Conservation (phyloP, 2,329 filamentous ascomycete genomes). For the Neoscytalidium dimidiatum region DNA sequence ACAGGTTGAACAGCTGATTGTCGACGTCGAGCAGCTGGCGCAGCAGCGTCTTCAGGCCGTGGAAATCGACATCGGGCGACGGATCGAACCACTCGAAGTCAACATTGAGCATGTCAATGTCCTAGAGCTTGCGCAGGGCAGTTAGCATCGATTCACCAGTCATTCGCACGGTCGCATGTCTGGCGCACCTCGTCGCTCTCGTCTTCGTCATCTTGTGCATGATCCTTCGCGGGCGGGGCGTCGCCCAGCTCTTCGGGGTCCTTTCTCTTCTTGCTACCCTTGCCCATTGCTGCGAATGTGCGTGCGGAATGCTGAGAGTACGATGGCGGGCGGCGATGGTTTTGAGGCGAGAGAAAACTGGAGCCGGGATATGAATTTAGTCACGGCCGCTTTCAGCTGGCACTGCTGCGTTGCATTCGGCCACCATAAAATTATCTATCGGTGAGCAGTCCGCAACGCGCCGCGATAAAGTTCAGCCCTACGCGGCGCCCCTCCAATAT, state of each 20-base stretch:
- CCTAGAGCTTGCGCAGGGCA: conserved; percentile 51
- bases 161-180: conserved; percentile 11
- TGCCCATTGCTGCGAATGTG: conserved; percentile 32
- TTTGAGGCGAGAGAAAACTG: conserved; percentile 9
- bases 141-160: conserved; percentile 18
- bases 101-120: conserved; percentile 88
- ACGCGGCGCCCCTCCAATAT: conserved; percentile 10
- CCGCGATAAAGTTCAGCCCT: conserved; percentile 5
- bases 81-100: conserved; percentile 99
- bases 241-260: conserved; percentile 37
- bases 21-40: conserved; percentile 93
- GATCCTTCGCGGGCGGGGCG: conserved; percentile 31
- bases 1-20: conserved; percentile 81
- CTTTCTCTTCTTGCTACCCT: conserved; percentile 34
- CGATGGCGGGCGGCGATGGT: neutral
- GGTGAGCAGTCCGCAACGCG: neutral
- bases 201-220: conserved; percentile 35
- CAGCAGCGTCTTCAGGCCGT: conserved; percentile 86
- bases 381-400: neutral
- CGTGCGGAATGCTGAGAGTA: neutral
- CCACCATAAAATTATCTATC: neutral
- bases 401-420: neutral
- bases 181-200: conserved; percentile 35
- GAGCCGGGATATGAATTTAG: neutral
- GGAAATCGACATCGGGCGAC: conserved; percentile 85